Percentiles rank a stretch among this genome's conserved stretches.
These are phyloP conservation scores for Cryptococcus wingfieldii DNA, from an alignment of 1,284 basidiomycete species.

Conservation along the genomic window DNA sequence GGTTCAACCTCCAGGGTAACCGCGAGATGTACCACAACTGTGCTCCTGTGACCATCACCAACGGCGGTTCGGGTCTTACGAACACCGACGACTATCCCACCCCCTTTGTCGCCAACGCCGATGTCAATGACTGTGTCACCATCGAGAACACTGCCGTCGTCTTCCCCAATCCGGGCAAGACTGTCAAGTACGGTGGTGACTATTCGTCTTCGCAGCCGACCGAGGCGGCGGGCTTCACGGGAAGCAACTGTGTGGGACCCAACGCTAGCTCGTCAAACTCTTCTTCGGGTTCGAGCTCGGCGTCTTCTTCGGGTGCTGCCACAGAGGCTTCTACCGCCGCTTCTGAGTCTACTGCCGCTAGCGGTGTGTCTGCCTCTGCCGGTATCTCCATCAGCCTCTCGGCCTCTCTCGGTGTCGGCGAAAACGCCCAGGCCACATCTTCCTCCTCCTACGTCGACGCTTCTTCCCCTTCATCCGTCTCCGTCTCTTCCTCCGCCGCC, in stretches of 20 bases:
- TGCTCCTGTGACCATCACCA: conserved; percentile 45
- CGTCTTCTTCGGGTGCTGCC: not conserved
- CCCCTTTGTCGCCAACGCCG: conserved; percentile 48
- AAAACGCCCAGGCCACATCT: not conserved
- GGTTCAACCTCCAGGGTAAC: conserved; percentile 49
- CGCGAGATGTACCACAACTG: conserved; percentile 50
- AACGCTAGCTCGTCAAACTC: conserved; percentile 3
- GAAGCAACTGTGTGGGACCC: conserved; percentile 23
- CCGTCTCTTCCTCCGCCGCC: not conserved
- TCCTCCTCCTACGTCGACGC: not conserved
- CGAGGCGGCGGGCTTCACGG: conserved; percentile 16
- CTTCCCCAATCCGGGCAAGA: conserved; percentile 40
- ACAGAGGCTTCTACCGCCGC: not conserved
- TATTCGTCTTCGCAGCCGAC: conserved; percentile 19
- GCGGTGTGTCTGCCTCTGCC: not conserved
- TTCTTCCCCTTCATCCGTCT: not conserved
- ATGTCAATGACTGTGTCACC: conserved; percentile 41
- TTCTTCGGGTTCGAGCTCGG: not conserved
- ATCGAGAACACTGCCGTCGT: conserved; percentile 31
- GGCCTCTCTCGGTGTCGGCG: not conserved
- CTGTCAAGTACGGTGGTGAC: conserved; percentile 32
- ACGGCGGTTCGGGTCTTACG: conserved; percentile 30
- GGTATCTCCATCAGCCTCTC: not conserved
- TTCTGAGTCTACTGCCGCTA: not conserved
- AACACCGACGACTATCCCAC: conserved; percentile 27